Evolutionary conservation across 2,329 filamentous ascomycete species (phyloP), one percentile per base, ranked within the genome.

Genomic region (Exophiala alcalophila): DNA sequence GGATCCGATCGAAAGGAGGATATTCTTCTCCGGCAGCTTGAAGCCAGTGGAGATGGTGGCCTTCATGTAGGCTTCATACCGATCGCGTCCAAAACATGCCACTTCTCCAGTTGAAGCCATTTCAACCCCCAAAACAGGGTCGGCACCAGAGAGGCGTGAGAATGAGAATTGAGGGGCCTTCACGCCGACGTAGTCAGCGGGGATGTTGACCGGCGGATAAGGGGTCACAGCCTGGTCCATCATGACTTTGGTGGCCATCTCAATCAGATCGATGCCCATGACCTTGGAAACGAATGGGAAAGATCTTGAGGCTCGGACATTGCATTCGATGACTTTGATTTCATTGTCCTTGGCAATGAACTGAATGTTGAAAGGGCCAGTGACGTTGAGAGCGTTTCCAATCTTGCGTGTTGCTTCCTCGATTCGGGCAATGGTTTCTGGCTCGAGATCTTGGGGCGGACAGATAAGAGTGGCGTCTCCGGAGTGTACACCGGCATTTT

Each of bases 261-360:
- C 91, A 54, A 98, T 96, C 51, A 98, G 76, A 62, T 98, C 91
- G 38, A 96, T 86, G 37, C 90, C 90, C 87, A 95, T 97, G 55
- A 94, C 88, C 74, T 98, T 98, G 53, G 90, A 96, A 11, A 97
- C 90, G 62, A 98, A 98, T 49, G 92, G 92, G 76, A 96, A 96
- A 1, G 91, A 97, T 54, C 92, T 80, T 31, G 92, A 96, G 11
- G 92, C 92, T 52, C 92, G 84, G 48, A 97, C 92, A 60, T 98
- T 98, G 70, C 92, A 97, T 71, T 98, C 92, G 53, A 98, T 98
- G 55, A 98, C 92, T 75, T 97, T 97, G 74, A 98, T 97, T 56
- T 97, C 91, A 64, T 97, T 97, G 65, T 97, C 90, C 73, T 97
- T 97, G 59, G 92, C 92, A 59, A 98, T 98, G 72, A 98, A 97